Percentiles rank a stretch among this genome's conserved stretches.
phyloP scores from a whole-genome alignment of 2,329 filamentous ascomycete genomes.

The Bipolaris victoriae region DNA sequence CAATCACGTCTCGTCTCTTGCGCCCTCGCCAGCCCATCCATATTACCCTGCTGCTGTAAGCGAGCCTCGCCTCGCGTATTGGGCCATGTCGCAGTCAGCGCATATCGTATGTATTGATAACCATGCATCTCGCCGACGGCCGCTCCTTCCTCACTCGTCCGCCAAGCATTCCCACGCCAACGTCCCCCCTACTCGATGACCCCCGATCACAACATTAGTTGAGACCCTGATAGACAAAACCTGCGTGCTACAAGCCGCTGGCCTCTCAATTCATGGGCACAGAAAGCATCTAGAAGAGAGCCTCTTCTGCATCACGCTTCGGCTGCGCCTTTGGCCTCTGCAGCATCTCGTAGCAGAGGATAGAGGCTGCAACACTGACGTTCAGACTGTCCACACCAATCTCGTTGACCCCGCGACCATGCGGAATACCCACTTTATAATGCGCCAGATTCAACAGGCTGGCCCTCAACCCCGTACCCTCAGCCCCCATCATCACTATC shows the following conservation, averaged over 20 bases:
- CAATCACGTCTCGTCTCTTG: background rate
- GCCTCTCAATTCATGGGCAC: background rate
- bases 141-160: background rate
- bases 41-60: background rate
- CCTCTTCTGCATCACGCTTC: constrained; percentile 19
- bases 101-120: constrained; percentile 14
- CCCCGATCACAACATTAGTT: too few relatives aligned
- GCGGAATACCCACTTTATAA: constrained; percentile 66
- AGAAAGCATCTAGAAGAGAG: constrained; percentile 29
- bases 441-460: constrained; percentile 64
- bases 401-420: constrained; percentile 55
- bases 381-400: constrained; percentile 85
- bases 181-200: too few relatives aligned
- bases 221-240: too few relatives aligned
- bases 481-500: constrained; percentile 70
- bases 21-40: background rate
- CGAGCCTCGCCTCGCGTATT: background rate
- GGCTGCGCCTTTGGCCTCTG: constrained; percentile 42
- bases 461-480: constrained; percentile 37
- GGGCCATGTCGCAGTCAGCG: constrained; percentile 13
- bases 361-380: constrained; percentile 83
- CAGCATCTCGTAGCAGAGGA: constrained; percentile 75
- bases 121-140: constrained; percentile 2
- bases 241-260: too few relatives aligned
- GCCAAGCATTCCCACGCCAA: too few relatives aligned